Evolutionary conservation across 768 basidiomycete species (phyloP).

Genomic region (Nevesoporus exiguus): DNA sequence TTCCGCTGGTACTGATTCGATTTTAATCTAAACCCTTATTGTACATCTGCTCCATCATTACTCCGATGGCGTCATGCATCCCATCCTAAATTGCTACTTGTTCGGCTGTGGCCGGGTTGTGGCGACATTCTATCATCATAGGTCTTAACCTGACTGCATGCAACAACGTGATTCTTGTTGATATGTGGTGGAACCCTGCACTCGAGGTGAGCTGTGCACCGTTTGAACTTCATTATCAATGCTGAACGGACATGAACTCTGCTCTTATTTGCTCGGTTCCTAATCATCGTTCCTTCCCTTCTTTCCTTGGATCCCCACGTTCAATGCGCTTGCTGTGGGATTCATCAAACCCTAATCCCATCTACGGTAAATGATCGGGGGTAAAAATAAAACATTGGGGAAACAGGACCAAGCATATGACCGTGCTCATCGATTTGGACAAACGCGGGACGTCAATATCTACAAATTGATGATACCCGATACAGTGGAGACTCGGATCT

Average conservation of each 20-base stretch:
- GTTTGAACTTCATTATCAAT: background rate
- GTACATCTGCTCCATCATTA: background rate
- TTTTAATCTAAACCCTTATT: background rate
- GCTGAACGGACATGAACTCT: conserved; percentile 9
- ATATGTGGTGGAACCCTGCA: conserved; percentile 95
- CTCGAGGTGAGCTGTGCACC: conserved; percentile 53
- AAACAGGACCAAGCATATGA: conserved; percentile 88
- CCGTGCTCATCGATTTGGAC: conserved; percentile 86
- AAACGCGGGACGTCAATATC: conserved; percentile 81
- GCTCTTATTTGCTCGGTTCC: background rate
- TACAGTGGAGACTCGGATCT: conserved; percentile 86
- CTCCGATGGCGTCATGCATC: background rate
- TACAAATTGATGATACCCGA: conserved; percentile 84
- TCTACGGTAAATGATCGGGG: background rate
- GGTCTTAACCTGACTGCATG: conserved; percentile 91
- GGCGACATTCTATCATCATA: conserved; percentile 22
- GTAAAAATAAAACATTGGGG: background rate
- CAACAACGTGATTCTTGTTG: conserved; percentile 91
- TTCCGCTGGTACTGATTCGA: conserved; percentile 11
- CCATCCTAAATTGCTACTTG: background rate
- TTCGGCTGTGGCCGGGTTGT: conserved; percentile 3
- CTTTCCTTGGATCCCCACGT: background rate
- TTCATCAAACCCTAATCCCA: background rate
- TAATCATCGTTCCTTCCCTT: background rate
- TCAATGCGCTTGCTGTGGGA: background rate